These are phyloP conservation scores for Phytophthora idaei DNA, from an alignment of 352 stramenopile genomes.

Conservation along the genomic window DNA sequence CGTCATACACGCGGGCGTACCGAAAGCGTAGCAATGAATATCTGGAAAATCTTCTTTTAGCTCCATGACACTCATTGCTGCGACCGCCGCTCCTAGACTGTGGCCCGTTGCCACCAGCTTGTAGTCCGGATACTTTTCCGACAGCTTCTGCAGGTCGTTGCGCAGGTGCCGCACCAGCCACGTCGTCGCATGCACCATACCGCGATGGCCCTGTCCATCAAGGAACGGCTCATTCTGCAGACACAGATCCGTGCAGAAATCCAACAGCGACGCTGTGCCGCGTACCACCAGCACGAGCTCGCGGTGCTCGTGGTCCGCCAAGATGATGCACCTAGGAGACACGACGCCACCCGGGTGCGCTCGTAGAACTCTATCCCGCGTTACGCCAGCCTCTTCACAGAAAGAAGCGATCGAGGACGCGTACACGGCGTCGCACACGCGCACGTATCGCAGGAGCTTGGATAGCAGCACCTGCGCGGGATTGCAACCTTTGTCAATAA, in stretches of 20 bases:
- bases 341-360: conserved; percentile 71
- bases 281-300: conserved; percentile 72
- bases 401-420: conserved; percentile 58
- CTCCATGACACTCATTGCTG: conserved; percentile 67
- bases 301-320: conserved; percentile 56
- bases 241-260: conserved; percentile 85
- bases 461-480: conserved; percentile 22
- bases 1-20: conserved; percentile 75
- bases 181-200: conserved; percentile 76
- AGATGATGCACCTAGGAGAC: conserved; percentile 76
- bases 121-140: conserved; percentile 56
- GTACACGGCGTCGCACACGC: conserved; percentile 75
- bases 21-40: conserved; percentile 73
- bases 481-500: conserved; percentile 2
- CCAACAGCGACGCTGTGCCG: conserved; percentile 74
- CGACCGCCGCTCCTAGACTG: conserved; percentile 71
- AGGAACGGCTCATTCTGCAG: conserved; percentile 79
- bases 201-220: conserved; percentile 73
- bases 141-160: conserved; percentile 52
- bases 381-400: conserved; percentile 56
- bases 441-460: conserved; percentile 57
- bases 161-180: conserved; percentile 71
- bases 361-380: conserved; percentile 45
- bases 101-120: conserved; percentile 67
- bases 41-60: conserved; percentile 47